Conservation (phyloP, 2,329 filamentous ascomycete genomes). For the Rutstroemia sp. region DNA sequence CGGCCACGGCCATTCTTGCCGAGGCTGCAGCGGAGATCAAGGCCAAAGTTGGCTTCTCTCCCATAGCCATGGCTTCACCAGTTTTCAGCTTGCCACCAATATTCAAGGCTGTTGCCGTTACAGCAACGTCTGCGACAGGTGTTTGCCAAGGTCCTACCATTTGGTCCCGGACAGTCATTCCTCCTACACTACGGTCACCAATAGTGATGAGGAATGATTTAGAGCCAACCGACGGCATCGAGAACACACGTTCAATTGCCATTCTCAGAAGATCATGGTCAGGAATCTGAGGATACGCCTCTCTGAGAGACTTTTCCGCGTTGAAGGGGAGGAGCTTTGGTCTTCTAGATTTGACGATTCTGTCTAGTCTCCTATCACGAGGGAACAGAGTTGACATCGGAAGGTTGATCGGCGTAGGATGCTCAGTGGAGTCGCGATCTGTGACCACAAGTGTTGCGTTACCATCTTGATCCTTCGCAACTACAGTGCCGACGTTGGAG, state of each 20-base stretch:
- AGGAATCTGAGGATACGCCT: slow-evolving; percentile 37
- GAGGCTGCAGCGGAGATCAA: slow-evolving; percentile 86
- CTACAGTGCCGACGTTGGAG: slow-evolving; percentile 79
- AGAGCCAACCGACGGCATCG: slow-evolving; percentile 84
- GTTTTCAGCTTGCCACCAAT: slow-evolving; percentile 58
- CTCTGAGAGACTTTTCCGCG: slow-evolving; percentile 52
- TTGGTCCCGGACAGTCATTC: slow-evolving; percentile 81
- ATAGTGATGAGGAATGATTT: slow-evolving; percentile 98
- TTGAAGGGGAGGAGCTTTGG: slow-evolving; percentile 66
- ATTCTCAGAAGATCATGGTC: slow-evolving; percentile 42
- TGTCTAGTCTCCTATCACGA: slow-evolving; percentile 74
- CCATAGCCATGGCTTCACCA: slow-evolving; percentile 97
- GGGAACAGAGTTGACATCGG: slow-evolving; percentile 87
- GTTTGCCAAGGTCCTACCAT: slow-evolving; percentile 97
- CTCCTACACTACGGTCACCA: slow-evolving; percentile 85
- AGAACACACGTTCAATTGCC: slow-evolving; percentile 74
- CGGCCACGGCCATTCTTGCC: slow-evolving; percentile 91
- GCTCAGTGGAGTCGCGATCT: slow-evolving; percentile 68
- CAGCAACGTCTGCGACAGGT: slow-evolving; percentile 87
- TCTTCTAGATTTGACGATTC: slow-evolving; percentile 64
- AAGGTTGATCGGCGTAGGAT: slow-evolving; percentile 76
- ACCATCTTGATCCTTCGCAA: slow-evolving; percentile 52
- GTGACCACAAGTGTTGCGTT: slow-evolving; percentile 69
- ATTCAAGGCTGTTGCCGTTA: slow-evolving; percentile 76
- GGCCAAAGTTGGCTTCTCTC: slow-evolving; percentile 82